Conservation (phyloP, 345 rosid genomes). For the Citrus australasica region DNA sequence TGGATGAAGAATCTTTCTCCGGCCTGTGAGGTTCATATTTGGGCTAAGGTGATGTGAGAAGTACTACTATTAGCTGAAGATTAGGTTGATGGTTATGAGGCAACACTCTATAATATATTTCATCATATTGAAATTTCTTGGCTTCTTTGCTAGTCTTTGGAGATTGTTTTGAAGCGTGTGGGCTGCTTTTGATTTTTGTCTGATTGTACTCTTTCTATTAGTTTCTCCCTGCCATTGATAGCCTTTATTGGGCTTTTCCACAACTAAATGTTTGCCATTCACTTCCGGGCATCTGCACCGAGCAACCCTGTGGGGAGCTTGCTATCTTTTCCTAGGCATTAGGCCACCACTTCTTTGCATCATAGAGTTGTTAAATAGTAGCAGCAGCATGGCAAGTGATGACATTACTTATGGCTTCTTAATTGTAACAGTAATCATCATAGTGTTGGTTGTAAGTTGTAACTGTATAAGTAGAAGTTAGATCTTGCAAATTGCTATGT, state of each 20-base stretch:
- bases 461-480: background rate
- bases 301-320: background rate
- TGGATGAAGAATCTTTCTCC: background rate
- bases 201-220: background rate
- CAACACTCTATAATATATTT: background rate
- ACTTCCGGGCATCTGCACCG: background rate
- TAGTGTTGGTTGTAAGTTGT: background rate
- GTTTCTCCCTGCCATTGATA: background rate
- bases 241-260: background rate
- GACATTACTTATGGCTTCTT: background rate
- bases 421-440: background rate
- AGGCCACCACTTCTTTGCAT: background rate
- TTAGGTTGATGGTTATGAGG: slow-evolving; percentile 5
- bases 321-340: background rate
- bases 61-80: background rate
- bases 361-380: background rate
- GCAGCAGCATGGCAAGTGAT: background rate
- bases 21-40: background rate
- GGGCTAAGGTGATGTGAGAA: background rate
- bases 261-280: background rate
- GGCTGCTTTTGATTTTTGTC: background rate
- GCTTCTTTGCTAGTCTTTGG: background rate
- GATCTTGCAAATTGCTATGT: background rate
- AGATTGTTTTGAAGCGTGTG: background rate
- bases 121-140: background rate